phyloP scores from a whole-genome alignment of 2,329 filamentous ascomycete species.

The Ceratocystis smalleyi region DNA sequence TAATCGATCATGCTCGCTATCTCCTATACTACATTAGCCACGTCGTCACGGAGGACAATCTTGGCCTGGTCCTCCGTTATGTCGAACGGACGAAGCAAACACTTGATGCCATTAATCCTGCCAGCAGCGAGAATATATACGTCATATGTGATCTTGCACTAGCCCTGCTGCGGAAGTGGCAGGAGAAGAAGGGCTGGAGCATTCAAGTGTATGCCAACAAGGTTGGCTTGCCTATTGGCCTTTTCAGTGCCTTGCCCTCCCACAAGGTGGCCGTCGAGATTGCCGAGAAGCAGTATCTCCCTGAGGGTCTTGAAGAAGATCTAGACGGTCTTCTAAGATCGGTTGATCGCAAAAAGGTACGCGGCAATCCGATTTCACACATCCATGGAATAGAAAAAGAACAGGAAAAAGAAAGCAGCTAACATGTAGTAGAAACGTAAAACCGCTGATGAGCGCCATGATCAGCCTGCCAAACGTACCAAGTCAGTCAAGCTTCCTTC shows the following conservation, averaged over 20 bases:
- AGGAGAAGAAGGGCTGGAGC: conserved; percentile 71
- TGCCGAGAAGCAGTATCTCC: conserved; percentile 70
- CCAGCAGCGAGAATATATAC: conserved; percentile 60
- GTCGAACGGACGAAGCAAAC: conserved; percentile 88
- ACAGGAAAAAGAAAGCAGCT: not conserved
- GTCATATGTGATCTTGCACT: conserved; percentile 78
- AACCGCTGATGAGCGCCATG: conserved; percentile 34
- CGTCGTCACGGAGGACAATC: conserved; percentile 71
- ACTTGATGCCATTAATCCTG: conserved; percentile 56
- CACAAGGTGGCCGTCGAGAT: conserved; percentile 72
- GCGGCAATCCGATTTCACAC: conserved; percentile 14
- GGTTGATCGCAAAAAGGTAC: conserved; percentile 58
- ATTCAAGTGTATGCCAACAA: conserved; percentile 74
- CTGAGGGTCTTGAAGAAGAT: conserved; percentile 57
- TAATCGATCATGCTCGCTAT: conserved; percentile 74
- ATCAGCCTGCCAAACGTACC: conserved; percentile 28
- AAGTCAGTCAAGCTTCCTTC: conserved; percentile 20
- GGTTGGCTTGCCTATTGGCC: conserved; percentile 59
- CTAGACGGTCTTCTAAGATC: conserved; percentile 52
- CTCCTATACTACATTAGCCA: conserved; percentile 76
- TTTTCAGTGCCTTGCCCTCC: conserved; percentile 61
- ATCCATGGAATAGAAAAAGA: not conserved
- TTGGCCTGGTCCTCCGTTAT: conserved; percentile 79
- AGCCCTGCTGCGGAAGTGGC: conserved; percentile 66
- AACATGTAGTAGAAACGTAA: conserved; percentile 38